Percentiles rank a stretch among this genome's conserved stretches.
phyloP scores from a whole-genome alignment of 2,329 filamentous ascomycete species.

The Paecilomyces niveus region DNA sequence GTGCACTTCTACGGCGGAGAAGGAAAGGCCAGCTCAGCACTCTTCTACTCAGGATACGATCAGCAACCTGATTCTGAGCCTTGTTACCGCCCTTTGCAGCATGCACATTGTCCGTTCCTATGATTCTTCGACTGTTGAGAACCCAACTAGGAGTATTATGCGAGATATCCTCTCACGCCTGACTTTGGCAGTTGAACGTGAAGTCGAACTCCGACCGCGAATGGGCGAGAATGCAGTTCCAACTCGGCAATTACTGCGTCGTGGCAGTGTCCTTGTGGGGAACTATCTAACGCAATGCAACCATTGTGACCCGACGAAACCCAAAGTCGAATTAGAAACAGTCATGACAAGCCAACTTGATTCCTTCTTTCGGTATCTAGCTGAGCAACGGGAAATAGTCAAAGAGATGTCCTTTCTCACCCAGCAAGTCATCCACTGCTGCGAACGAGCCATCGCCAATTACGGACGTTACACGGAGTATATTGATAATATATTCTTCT shows the following conservation, averaged over 20 bases:
- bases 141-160: conserved; percentile 14
- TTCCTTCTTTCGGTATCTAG: conserved; percentile 20
- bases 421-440: conserved; percentile 26
- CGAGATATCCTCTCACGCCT: conserved; percentile 18
- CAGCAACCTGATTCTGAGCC: conserved; percentile 28
- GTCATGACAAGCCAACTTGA: conserved; percentile 18
- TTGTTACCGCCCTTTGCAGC: conserved; percentile 28
- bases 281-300: conserved; percentile 21
- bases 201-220: conserved; percentile 10
- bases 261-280: conserved; percentile 26
- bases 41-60: conserved; percentile 28
- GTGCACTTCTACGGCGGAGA: conserved; percentile 11
- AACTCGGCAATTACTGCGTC: conserved; percentile 20
- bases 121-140: conserved; percentile 7
- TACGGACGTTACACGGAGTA: conserved; percentile 16
- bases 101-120: conserved; percentile 29
- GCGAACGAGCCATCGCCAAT: conserved; percentile 17
- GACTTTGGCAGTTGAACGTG: conserved; percentile 15
- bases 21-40: conserved; percentile 13
- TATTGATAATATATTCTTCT: conserved; percentile 19
- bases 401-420: conserved; percentile 28
- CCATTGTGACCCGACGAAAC: conserved; percentile 9
- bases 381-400: conserved; percentile 22
- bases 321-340: conserved; percentile 5
- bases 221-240: conserved; percentile 5